Evolutionary conservation across 2,329 filamentous ascomycete species (phyloP), one percentile per base, ranked within the genome.

Genomic region (Helotiales sp.): DNA sequence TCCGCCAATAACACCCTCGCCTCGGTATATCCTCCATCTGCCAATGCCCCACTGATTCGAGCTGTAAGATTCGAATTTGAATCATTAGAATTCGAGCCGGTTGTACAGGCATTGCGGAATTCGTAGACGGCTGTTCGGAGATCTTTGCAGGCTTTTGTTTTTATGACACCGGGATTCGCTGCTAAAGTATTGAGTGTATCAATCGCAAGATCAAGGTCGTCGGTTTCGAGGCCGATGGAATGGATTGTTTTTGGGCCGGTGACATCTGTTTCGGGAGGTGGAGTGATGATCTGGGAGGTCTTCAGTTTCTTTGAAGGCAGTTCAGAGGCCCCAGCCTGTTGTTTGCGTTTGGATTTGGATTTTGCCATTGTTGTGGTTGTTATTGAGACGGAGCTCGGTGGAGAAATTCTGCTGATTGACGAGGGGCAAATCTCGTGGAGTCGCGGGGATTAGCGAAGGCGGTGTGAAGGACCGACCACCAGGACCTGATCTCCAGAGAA

Each of bases 41-140:
- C 79, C 0, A 90, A 74, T 2, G 87, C 86, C 19, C 78, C 86
- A 7, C 84, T 86, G 31, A 90, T 84, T 47, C 85, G 79, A 8
- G 85, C 83, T 2, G 87, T 89, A 52, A 89, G 79, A 66, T 86
- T 89, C 49, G 79, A 79, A 58, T 81, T 80, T 51, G 79, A 77
- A 50, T 81, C 79, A 24, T 44, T 44, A 24, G 85, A 73, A 71
- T 86, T 87, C 59, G 85, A 73, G 5, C 87, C 87, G 0, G 84
- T 89, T 0, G 84, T 87, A 64, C 85, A 89, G 15, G 86, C 83
- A 69, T 88, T 82, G 1, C 85, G 81, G 58, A 90, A 90, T 19
- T 85, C 83, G 66, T 88, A 88, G 7, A 88, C 86, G 5, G 86
- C 86, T 3, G 81, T 82, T 19, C 87, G 78, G 2, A 90, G 74